Evolutionary conservation across 1,139 yeast genomes (phyloP), one percentile per base, ranked within the genome.

Genomic region (Geotrichum histeridarum): DNA sequence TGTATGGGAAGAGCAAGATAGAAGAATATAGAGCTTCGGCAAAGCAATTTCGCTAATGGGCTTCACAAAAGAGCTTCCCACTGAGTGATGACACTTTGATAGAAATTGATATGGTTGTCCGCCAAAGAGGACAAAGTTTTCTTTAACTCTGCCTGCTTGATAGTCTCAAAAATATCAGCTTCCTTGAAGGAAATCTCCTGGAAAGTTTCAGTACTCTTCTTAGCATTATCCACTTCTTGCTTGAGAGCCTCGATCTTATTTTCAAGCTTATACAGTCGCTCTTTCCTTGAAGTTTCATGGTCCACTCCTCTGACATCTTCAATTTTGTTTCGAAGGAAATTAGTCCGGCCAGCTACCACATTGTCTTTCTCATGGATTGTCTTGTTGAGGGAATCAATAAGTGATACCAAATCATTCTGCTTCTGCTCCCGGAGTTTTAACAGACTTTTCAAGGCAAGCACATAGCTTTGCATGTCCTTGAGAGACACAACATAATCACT

Each of bases 341-440:
- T 78, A 27, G 78, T 72, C 11, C 78, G 77, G 3, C 84, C 83
- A n/a, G 84, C 78, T 55, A 82, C 73, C 44, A 87, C 64, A 42
- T 74, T 74, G 41, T 81, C 81, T 59, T 84, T 81, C 61, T 93
- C 98, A 35, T 72, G 70, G 55, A 79, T 77, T 0, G 95, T 82
- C 64, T 87, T 86, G 46, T 77, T 75, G 54, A 90, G 74, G 67
- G 91, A 91, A 55, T 86, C 95, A 46, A 82, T 81, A 51, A 93
- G 75, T 48, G 87, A 95, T 66, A 93, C 97, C 63, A 86, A 82
- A 68, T 93, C 99, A 42, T 91, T 80, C 62, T 87, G 91, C 68
- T 91, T 91, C 66, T 89, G 93, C 65, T 93, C 99, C 60, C 93
- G 89, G 54, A 87, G 77, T 65, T 86, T 91, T 56, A 93, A 80